Evolutionary conservation across 2,329 filamentous ascomycete genomes (phyloP).

Genomic region (Calonectria honghensis): DNA sequence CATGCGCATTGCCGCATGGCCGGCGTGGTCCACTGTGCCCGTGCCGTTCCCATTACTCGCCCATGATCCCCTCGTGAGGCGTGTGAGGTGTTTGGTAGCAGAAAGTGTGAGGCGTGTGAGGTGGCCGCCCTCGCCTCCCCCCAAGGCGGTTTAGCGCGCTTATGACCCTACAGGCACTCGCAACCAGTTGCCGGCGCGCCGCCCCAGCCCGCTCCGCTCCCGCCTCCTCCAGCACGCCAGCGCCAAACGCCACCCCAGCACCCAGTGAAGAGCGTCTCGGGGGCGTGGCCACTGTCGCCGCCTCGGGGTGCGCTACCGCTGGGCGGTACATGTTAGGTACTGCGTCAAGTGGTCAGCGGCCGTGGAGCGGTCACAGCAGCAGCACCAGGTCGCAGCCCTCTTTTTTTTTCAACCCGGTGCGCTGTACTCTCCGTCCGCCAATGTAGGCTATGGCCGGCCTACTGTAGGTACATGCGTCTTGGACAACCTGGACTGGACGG

Average conservation of each 20-base stretch:
- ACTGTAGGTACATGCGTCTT: constrained; percentile 23
- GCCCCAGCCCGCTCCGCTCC: constrained; percentile 41
- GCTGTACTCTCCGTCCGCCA: constrained; percentile 12
- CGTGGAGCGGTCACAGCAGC: constrained; percentile 12
- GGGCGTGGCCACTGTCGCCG: constrained; percentile 21
- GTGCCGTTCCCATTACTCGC: constrained; percentile 14
- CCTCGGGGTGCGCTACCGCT: constrained; percentile 9
- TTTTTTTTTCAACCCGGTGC: constrained; percentile 16
- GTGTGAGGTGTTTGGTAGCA: constrained; percentile 17
- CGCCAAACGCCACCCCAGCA: constrained; percentile 32
- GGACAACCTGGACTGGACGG: background rate
- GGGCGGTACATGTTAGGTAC: constrained; percentile 22
- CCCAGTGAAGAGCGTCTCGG: constrained; percentile 22
- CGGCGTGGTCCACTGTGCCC: constrained; percentile 23
- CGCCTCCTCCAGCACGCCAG: constrained; percentile 38
- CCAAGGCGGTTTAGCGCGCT: constrained; percentile 34
- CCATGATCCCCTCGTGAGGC: constrained; percentile 24
- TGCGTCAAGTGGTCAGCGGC: constrained; percentile 27
- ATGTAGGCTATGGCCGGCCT: constrained; percentile 13
- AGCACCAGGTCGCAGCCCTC: constrained; percentile 4
- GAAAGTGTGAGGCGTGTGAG: constrained; percentile 23
- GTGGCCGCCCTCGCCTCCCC: constrained; percentile 21
- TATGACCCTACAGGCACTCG: constrained; percentile 20
- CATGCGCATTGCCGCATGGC: constrained; percentile 42
- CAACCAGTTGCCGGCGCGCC: constrained; percentile 33